Evolutionary conservation across 768 basidiomycete genomes (phyloP).

Genomic region (Daedalea quercina): DNA sequence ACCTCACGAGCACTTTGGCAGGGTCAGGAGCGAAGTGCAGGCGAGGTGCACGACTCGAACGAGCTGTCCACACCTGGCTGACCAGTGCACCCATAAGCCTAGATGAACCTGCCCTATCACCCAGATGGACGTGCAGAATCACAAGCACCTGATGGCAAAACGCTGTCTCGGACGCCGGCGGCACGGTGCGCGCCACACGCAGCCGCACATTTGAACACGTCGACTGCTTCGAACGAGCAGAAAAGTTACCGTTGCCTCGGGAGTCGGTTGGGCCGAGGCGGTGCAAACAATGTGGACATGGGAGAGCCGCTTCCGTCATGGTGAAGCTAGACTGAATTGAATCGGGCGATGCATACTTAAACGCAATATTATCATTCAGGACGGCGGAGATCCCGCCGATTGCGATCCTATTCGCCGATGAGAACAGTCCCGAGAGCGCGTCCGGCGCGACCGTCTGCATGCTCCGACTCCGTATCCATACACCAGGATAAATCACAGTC

Average conservation of each 20-base stretch:
- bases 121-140: no score
- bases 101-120: not conserved
- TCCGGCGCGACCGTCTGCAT: not conserved
- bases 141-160: no score
- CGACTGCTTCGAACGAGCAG: no score
- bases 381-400: not conserved
- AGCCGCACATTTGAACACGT: no score
- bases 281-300: not conserved
- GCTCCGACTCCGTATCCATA: not conserved
- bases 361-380: not conserved
- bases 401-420: not conserved
- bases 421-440: not conserved
- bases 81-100: not conserved
- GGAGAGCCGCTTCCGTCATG: not conserved
- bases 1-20: slow-evolving; percentile 11
- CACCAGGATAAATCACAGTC: not conserved
- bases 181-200: no score
- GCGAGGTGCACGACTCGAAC: slow-evolving; percentile 6
- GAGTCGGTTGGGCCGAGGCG: not conserved
- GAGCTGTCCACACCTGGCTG: not conserved
- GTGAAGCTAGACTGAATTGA: not conserved
- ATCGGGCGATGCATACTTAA: not conserved
- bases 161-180: no score
- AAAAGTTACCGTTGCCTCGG: not conserved
- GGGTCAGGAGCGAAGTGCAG: slow-evolving; percentile 16